Base-by-base conservation (phyloP, 2,329 filamentous ascomycete species). In the Diaporthe vexans region DNA sequence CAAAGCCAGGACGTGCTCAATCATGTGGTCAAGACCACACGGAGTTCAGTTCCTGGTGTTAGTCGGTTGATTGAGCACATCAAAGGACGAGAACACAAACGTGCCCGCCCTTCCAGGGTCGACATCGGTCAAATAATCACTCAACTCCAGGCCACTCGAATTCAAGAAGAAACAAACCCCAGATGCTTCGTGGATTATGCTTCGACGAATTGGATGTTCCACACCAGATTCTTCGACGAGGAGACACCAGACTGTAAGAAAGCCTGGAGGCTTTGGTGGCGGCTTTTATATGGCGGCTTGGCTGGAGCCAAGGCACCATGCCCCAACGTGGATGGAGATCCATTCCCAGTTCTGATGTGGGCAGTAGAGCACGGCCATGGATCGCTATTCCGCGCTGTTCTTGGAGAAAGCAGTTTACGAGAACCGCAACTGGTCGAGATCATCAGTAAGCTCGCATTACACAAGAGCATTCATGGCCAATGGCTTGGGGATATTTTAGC, bases 361-460 rank as follows among this genome's bases (percentile, higher is more conserved):
- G 37, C 67, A 24, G 21, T 58, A 1, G 5, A 56, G 1, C 19
- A 58, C 0, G 24, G 19, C 1, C 37, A 58, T 2, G 52, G 51
- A 13, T 13, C 67, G 3, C 10, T 58, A 17, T 70, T 70, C 37
- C 15, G 37, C 11, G 48, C 6, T 3, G 1, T 58, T 4, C 37
- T 70, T 13, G 5, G 35, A 0, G 0, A 13, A 24, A 5, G 3
- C 37, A 10, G 6, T 29, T 15, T 57, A 6, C 4, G 3, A 5
- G 7, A 1, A 43, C 1, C 0, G 2, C 43, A 51, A 6, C 2
- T 35, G 0, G 10, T 10, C 19, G 19, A 65, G 33, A 1, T 51
- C 10, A 4, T 51, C 1, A 6, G 0, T 5, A 13, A 4, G 0
- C 43, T 65, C 4, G 15, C 19, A 29, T 21, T 7, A n/a, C 37